Percentiles rank a stretch among this genome's conserved stretches.
phyloP scores from a whole-genome alignment of 108 stramenopile species.

The Phaeodactylum tricornutum region DNA sequence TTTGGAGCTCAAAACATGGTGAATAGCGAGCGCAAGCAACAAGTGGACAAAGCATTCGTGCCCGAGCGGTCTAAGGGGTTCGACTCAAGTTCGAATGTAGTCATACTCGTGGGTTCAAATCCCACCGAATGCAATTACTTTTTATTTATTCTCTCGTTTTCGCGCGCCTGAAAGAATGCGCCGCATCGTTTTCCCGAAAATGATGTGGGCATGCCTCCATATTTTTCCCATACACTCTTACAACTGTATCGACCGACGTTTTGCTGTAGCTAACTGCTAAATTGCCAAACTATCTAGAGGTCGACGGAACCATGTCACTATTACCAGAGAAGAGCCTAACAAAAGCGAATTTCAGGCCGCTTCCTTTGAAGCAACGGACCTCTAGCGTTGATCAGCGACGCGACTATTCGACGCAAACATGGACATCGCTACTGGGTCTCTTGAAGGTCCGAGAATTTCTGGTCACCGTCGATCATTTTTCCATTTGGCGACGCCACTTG shows the following conservation, averaged over 20 bases:
- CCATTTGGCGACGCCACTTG: slow-evolving; percentile 45
- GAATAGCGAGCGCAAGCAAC: too few relatives aligned
- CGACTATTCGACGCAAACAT: slow-evolving; percentile 27
- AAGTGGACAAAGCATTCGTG: slow-evolving; percentile 29
- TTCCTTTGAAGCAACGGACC: slow-evolving; percentile 48
- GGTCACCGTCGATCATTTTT: slow-evolving; percentile 34
- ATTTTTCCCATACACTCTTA: too few relatives aligned
- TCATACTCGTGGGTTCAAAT: slow-evolving; percentile 45
- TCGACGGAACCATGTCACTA: too few relatives aligned
- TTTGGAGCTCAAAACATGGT: too few relatives aligned
- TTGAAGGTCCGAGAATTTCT: slow-evolving; percentile 35
- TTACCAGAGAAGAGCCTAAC: too few relatives aligned
- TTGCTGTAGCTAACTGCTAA: too few relatives aligned
- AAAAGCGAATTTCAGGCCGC: slow-evolving; percentile 10
- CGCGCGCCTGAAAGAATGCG: too few relatives aligned
- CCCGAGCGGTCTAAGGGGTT: slow-evolving; percentile 47
- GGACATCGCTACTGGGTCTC: slow-evolving; percentile 25
- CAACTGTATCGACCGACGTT: too few relatives aligned
- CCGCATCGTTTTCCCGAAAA: too few relatives aligned
- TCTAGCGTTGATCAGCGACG: slow-evolving; percentile 26
- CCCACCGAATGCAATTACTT: slow-evolving; percentile 20
- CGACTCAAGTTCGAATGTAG: slow-evolving; percentile 31
- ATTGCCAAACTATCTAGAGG: too few relatives aligned
- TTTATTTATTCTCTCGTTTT: not conserved
- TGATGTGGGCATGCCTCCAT: too few relatives aligned